Evolutionary conservation across 164 flowering plant genomes (phyloP).

Genomic region (Vitis labrusca): DNA sequence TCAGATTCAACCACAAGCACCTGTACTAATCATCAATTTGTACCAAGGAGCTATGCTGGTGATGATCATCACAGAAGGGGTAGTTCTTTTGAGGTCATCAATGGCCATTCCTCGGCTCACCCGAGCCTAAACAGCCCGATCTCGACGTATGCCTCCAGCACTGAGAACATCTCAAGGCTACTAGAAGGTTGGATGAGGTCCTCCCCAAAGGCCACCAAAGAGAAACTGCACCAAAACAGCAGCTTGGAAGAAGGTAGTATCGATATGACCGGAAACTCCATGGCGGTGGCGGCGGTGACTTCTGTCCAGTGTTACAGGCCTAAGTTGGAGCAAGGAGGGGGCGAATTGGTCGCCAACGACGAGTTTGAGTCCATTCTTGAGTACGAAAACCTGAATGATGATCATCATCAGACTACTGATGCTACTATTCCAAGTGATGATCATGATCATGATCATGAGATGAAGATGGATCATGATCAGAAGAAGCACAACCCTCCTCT

Average conservation of each 20-base stretch:
- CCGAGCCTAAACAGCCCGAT: background rate
- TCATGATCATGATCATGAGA: background rate
- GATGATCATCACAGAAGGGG: background rate
- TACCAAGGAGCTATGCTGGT: background rate
- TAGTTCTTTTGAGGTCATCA: background rate
- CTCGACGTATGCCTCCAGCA: constrained; percentile 7
- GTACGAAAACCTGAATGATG: constrained; percentile 45
- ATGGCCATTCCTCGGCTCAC: background rate
- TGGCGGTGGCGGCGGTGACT: background rate
- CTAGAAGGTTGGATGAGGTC: constrained; percentile 11
- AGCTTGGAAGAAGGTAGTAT: no score
- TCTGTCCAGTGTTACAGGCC: background rate
- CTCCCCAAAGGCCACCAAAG: background rate
- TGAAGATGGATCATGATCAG: background rate
- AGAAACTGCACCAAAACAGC: background rate
- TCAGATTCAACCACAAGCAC: background rate
- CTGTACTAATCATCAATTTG: background rate
- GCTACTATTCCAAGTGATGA: constrained; percentile 14
- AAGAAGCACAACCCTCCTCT: constrained; percentile 39
- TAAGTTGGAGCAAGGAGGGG: constrained; percentile 7
- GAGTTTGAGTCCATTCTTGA: constrained; percentile 55
- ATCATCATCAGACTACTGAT: constrained; percentile 42
- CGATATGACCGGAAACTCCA: background rate
- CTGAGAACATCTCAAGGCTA: constrained; percentile 10
- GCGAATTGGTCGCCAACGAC: constrained; percentile 38